Evolutionary conservation across 2,329 filamentous ascomycete genomes (phyloP).

Genomic region (Colletotrichum brevisporum): DNA sequence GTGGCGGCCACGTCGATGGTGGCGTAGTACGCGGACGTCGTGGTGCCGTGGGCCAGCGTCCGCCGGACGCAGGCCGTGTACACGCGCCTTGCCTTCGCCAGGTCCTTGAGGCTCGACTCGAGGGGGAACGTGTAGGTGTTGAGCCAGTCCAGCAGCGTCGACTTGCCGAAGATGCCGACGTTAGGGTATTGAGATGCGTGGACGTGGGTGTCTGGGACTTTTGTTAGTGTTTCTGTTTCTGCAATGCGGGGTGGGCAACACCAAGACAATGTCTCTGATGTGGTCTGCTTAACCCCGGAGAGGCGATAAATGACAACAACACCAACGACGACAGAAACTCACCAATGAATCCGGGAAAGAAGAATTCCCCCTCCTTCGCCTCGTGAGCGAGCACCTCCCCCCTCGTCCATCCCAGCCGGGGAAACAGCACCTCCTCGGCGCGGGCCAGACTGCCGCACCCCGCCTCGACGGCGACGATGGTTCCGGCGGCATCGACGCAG

Average conservation of each 20-base stretch:
- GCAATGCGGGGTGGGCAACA: background rate
- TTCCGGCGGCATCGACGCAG: conserved; percentile 64
- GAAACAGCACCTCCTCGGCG: conserved; percentile 52
- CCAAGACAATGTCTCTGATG: too few relatives aligned
- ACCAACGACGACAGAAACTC: conserved; percentile 44
- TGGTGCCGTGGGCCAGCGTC: conserved; percentile 91
- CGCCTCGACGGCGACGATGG: conserved; percentile 63
- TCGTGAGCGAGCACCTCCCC: conserved; percentile 55
- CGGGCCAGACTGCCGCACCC: conserved; percentile 50
- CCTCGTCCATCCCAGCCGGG: conserved; percentile 61
- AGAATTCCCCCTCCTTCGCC: conserved; percentile 73
- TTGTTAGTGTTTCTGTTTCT: background rate
- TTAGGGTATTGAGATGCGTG: conserved; percentile 98
- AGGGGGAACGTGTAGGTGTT: conserved; percentile 95
- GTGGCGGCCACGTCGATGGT: conserved; percentile 89
- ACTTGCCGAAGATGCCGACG: conserved; percentile 91
- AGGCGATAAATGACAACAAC: background rate
- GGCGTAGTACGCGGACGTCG: conserved; percentile 94
- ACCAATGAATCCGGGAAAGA: conserved; percentile 89
- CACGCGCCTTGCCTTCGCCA: conserved; percentile 75
- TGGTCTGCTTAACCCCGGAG: too few relatives aligned
- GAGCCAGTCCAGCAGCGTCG: conserved; percentile 93
- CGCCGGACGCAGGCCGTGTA: conserved; percentile 85
- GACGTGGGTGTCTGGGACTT: conserved; percentile 86
- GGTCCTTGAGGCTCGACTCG: conserved; percentile 80